Conservation (phyloP, 140 eudicot species). For the Stevia rebaudiana region DNA sequence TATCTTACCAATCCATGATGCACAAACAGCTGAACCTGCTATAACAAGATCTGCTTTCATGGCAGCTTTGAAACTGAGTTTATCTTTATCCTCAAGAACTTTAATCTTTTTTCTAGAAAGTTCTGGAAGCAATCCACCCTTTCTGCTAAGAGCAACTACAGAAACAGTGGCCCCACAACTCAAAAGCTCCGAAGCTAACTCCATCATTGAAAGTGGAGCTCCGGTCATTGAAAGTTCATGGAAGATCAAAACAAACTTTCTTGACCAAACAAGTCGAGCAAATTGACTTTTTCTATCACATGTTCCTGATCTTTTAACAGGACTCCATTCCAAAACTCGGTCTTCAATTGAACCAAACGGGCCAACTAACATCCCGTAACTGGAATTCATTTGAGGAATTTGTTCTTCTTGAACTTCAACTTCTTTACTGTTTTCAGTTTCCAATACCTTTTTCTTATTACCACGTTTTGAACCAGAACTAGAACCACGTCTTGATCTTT, state of each 20-base stretch:
- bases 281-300: conserved; percentile 92
- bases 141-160: conserved; percentile 77
- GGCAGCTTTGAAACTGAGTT: conserved; percentile 80
- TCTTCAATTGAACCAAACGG: conserved; percentile 91
- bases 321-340: conserved; percentile 77
- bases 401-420: conserved; percentile 54
- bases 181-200: conserved; percentile 87
- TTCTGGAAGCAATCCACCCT: conserved; percentile 85
- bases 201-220: conserved; percentile 99
- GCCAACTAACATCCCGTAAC: conserved; percentile 80
- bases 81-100: conserved; percentile 80
- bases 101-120: conserved; percentile 76
- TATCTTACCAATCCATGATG: conserved; percentile 93
- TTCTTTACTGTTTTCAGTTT: conserved; percentile 23
- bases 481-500: conserved; percentile 50
- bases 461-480: conserved; percentile 37
- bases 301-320: conserved; percentile 76
- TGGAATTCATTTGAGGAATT: conserved; percentile 56
- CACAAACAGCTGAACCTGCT: conserved; percentile 97
- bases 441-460: conserved; percentile 34
- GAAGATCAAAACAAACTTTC: conserved; percentile 77
- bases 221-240: conserved; percentile 99
- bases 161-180: conserved; percentile 97
- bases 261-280: conserved; percentile 93
- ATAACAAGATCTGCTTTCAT: conserved; percentile 90